Evolutionary conservation across 169 alveolate genomes (phyloP).

Genomic region (Plasmodium relictum): DNA sequence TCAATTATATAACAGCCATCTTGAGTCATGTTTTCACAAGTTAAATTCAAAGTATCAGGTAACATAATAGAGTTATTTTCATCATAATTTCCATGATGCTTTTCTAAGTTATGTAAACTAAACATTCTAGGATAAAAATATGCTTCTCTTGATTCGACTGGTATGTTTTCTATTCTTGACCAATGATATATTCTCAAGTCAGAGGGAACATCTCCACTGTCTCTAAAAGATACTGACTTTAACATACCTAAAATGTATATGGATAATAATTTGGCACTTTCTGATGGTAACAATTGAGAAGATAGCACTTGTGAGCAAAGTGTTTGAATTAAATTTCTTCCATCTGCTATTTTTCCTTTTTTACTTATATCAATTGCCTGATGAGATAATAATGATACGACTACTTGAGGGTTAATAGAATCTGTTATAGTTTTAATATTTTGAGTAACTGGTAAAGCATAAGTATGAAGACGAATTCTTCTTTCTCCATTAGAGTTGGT

Average conservation of each 20-base stretch:
- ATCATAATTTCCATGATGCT: conserved; percentile 69
- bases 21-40: conserved; percentile 88
- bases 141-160: conserved; percentile 84
- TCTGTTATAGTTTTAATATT: conserved; percentile 85
- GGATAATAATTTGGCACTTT: conserved; percentile 71
- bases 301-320: conserved; percentile 84
- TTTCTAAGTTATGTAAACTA: conserved; percentile 83
- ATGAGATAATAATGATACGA: conserved; percentile 83
- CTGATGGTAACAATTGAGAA: conserved; percentile 77
- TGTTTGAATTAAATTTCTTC: conserved; percentile 86
- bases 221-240: conserved; percentile 88
- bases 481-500: conserved; percentile 98
- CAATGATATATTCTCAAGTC: conserved; percentile 88
- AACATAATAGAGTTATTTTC: conserved; percentile 67
- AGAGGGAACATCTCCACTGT: conserved; percentile 84
- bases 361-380: conserved; percentile 80
- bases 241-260: conserved; percentile 89
- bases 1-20: conserved; percentile 91
- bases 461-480: conserved; percentile 97
- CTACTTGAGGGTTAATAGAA: conserved; percentile 87
- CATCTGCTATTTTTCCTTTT: conserved; percentile 89
- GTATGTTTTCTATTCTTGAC: conserved; percentile 84
- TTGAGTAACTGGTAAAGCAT: conserved; percentile 94
- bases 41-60: conserved; percentile 85
- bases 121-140: conserved; percentile 90